Conservation (phyloP, 2,329 filamentous ascomycete species). For the Botrytis sinoallii region DNA sequence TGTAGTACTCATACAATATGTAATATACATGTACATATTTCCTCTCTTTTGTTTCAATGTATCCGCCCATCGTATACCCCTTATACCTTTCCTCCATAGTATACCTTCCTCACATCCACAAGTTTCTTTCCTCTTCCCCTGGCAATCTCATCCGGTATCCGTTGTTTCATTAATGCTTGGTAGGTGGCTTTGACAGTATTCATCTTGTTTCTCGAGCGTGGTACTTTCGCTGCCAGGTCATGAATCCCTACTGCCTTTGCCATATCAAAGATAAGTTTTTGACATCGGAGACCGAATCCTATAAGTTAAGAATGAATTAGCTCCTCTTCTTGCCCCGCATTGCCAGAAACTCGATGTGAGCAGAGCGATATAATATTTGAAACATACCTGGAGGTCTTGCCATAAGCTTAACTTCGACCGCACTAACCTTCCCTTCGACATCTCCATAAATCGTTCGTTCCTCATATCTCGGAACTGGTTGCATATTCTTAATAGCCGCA, state of each 20-base stretch:
- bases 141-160: conserved; percentile 85
- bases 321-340: neutral
- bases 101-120: conserved; percentile 94
- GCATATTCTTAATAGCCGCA: conserved; percentile 86
- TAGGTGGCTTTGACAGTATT: conserved; percentile 93
- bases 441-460: conserved; percentile 87
- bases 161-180: conserved; percentile 77
- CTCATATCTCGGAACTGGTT: conserved; percentile 88
- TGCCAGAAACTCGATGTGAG: neutral
- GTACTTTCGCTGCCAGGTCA: conserved; percentile 80
- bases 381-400: conserved; percentile 79
- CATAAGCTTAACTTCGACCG: conserved; percentile 78
- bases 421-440: conserved; percentile 79
- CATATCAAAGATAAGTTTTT: conserved; percentile 92
- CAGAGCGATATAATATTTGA: neutral
- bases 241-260: conserved; percentile 81
- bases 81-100: conserved; percentile 69
- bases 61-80: conserved; percentile 18
- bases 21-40: conserved; percentile 18
- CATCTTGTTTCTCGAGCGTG: conserved; percentile 90
- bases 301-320: conserved; percentile 17
- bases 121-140: conserved; percentile 88
- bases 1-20: conserved; percentile 51
- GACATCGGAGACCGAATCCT: conserved; percentile 94
- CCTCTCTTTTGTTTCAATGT: neutral